A percentile compares a stretch with the other conserved stretches of the same genome.
Evolutionary conservation across 2,329 filamentous ascomycete species (phyloP).

Genomic region (Zasmidium cellare): DNA sequence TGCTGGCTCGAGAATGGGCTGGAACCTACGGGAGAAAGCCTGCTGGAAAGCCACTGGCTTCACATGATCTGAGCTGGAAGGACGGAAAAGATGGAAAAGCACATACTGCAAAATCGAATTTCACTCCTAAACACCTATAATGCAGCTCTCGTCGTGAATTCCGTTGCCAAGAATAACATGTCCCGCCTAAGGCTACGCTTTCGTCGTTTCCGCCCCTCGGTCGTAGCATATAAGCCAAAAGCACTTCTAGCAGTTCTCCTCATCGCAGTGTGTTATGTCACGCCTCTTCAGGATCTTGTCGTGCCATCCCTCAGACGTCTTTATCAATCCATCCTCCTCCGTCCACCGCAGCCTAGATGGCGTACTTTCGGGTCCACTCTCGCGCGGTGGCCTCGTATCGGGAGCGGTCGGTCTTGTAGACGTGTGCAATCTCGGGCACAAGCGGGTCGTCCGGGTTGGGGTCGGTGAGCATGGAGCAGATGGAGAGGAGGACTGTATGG

Average conservation of each 20-base stretch:
- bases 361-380: slow-evolving; percentile 99
- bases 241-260: neutral
- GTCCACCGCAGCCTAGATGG: slow-evolving; percentile 63
- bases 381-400: slow-evolving; percentile 94
- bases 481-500: slow-evolving; percentile 81
- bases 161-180: slow-evolving; percentile 3
- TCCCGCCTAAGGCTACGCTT: slow-evolving; percentile 6
- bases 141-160: slow-evolving; percentile 5
- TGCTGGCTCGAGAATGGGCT: too few species aligned
- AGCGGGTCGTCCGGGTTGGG: slow-evolving; percentile 98
- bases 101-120: slow-evolving; percentile 1
- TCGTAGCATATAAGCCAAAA: neutral
- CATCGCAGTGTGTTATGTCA: neutral
- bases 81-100: neutral
- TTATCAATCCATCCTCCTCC: neutral
- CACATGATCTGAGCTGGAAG: neutral
- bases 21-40: too few species aligned
- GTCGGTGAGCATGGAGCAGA: slow-evolving; percentile 99
- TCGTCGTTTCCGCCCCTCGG: neutral
- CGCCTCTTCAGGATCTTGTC: slow-evolving; percentile 1
- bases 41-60: neutral
- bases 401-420: slow-evolving; percentile 98
- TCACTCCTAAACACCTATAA: slow-evolving; percentile 3
- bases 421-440: slow-evolving; percentile 97
- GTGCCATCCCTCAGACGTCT: slow-evolving; percentile 3